Percentiles rank a stretch among this genome's conserved stretches.
phyloP scores from a whole-genome alignment of 306 rosid genomes.

The Prunus davidiana region DNA sequence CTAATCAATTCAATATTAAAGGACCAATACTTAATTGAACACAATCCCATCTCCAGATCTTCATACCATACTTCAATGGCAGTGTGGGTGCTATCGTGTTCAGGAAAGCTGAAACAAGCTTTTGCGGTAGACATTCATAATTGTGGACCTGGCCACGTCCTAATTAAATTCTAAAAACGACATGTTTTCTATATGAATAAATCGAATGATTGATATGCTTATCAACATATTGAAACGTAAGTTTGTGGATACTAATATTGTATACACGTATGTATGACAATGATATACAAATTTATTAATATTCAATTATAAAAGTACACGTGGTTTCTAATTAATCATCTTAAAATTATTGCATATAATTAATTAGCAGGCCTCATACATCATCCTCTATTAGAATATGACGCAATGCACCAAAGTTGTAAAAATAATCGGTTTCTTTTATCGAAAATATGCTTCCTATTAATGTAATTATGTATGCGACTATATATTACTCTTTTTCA shows the following conservation, averaged over 20 bases:
- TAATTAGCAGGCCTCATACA: background rate
- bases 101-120: conserved; percentile 16
- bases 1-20: background rate
- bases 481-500: background rate
- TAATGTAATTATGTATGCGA: too few relatives aligned
- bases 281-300: background rate
- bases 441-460: too few relatives aligned
- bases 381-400: too few relatives aligned
- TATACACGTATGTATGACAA: background rate
- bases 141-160: background rate
- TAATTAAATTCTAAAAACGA: conserved; percentile 7
- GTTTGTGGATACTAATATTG: background rate
- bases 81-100: background rate
- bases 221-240: background rate
- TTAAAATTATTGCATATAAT: too few relatives aligned
- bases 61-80: background rate
- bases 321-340: too few relatives aligned
- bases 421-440: too few relatives aligned
- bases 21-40: background rate
- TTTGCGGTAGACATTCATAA: conserved; percentile 12
- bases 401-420: too few relatives aligned
- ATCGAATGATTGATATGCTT: conserved; percentile 1
- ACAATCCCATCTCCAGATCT: background rate
- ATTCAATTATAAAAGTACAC: too few relatives aligned
- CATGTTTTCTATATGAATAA: background rate